Base-by-base conservation (phyloP, 805 yeast genomes). In the Priceomyces castillae region DNA sequence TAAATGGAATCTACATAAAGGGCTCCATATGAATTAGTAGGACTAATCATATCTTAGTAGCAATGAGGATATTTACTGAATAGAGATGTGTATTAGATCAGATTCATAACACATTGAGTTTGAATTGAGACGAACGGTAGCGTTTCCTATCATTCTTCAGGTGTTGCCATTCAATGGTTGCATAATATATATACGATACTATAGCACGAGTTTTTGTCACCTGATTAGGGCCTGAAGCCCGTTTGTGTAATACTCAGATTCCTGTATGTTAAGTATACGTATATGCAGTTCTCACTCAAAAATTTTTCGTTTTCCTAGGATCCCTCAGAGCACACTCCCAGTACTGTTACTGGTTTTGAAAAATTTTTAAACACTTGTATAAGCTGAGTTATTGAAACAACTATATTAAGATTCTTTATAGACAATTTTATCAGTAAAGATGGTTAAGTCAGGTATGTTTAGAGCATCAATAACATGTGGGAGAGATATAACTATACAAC, bases 401-500 rank as follows among this genome's bases (percentile, higher is more conserved):
- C n/a, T 33, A 6, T 14, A 33, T 6, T 11, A 10, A 33, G 23
- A 33, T 19, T 33, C 36, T 33, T 28, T 28, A 28, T 28, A 28
- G 31, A 28, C 31, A 28, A 28, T 10, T 28, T 28, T 28, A 33
- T 33, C 36, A 33, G 23, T 52, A 57, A 71, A 59, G 72, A 80
- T 80, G 84, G 83, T 80, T 76, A 78, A 73, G 70, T 76, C 83
- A 65, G 84, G 84, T 78, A 78, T 73, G 84, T 78, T 36, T 9
- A 14, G 18, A n/a, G 40, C 37, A 37, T 17, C 12, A 22, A 28
- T n/a, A 6, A 23, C 4, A 23, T 20, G 17, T 10, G 30, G 14
- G 22, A 11, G 14, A 12, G 34, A 30, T 12, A 15, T n/a, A n/a
- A n/a, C n/a, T n/a, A n/a, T n/a, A n/a, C n/a, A n/a, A n/a, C n/a